Conservation (phyloP, 1,284 basidiomycete genomes). For the Tilletia walkeri region DNA sequence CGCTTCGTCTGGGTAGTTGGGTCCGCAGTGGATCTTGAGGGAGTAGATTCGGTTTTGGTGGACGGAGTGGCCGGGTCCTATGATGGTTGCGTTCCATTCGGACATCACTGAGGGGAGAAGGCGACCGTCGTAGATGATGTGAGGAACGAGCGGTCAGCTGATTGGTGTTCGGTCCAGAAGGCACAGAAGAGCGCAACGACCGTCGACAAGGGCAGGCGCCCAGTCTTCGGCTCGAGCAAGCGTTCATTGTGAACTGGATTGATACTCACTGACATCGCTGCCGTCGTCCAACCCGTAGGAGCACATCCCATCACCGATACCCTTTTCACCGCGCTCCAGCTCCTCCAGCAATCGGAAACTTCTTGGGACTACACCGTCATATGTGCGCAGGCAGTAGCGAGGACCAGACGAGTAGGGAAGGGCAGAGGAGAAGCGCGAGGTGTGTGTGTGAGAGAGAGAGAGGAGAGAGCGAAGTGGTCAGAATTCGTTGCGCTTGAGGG, state of each 20-base stretch:
- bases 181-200: neutral
- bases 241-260: too few relatives aligned
- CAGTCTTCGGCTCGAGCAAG: neutral
- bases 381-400: neutral
- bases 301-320: constrained; percentile 94
- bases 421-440: too few relatives aligned
- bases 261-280: constrained; percentile 49
- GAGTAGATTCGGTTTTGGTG: constrained; percentile 99
- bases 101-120: constrained; percentile 65
- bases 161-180: neutral
- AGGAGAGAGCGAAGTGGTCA: constrained; percentile 11
- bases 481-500: too few relatives aligned
- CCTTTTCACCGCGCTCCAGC: constrained; percentile 99
- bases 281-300: constrained; percentile 70
- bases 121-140: neutral
- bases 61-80: constrained; percentile 88
- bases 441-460: neutral
- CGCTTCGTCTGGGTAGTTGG: constrained; percentile 75
- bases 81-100: constrained; percentile 98
- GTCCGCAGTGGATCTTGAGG: constrained; percentile 82
- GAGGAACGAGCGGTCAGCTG: too few relatives aligned
- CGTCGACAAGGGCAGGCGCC: too few relatives aligned
- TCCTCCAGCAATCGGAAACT: constrained; percentile 88
- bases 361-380: constrained; percentile 71
- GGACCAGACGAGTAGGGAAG: too few relatives aligned